These are phyloP conservation scores for Claviceps spartinae DNA, from an alignment of 2,329 filamentous ascomycete species.

Conservation along the genomic window DNA sequence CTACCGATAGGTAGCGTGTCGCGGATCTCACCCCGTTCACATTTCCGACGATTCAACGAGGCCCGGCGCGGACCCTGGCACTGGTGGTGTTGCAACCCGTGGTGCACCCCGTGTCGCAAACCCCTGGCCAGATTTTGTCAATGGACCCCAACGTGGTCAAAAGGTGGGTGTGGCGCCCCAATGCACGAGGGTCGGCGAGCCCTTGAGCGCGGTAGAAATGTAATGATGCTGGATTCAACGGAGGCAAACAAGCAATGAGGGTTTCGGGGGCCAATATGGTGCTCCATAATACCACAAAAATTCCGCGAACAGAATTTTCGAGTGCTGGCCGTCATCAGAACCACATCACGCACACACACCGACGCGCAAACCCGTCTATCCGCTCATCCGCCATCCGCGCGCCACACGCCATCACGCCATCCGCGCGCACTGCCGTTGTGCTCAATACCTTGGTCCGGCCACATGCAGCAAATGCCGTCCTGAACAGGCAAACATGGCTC, in stretches of 20 bases:
- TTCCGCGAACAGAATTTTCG: neutral
- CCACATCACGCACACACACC: neutral
- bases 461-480: neutral
- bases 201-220: neutral
- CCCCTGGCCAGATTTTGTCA: neutral
- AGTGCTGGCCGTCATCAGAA: neutral
- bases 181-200: neutral
- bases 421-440: neutral
- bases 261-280: neutral
- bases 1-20: neutral
- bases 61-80: neutral
- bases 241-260: neutral
- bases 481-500: neutral
- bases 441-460: neutral
- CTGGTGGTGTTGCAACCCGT: no score
- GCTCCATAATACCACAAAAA: neutral
- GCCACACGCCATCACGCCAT: no score
- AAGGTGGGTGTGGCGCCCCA: neutral
- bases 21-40: neutral
- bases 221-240: neutral
- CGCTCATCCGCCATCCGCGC: no score
- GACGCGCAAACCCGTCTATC: no score
- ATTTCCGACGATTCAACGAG: neutral
- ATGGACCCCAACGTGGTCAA: neutral
- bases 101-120: no score